Conservation (phyloP, 495 filamentous ascomycete genomes). For the Aspergillus baeticus region DNA sequence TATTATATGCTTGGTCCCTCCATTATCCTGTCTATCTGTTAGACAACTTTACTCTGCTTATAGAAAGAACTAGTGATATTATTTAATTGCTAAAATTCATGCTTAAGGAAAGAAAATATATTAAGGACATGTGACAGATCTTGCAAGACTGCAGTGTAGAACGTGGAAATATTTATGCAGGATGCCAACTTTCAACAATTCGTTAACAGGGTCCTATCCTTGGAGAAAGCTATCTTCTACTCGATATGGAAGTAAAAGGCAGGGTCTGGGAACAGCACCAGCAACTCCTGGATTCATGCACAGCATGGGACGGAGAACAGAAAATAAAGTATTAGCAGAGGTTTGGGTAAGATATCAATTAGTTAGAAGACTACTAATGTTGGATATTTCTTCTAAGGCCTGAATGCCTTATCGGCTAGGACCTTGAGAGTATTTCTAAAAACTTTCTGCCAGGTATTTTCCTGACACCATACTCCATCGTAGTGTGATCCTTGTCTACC, state of each 20-base stretch:
- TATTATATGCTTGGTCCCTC: constrained; percentile 27
- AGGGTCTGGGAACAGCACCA: background rate
- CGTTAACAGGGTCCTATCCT: constrained; percentile 8
- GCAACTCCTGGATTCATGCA: background rate
- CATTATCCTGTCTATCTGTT: constrained; percentile 29
- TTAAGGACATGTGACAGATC: constrained; percentile 22
- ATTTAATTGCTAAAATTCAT: constrained; percentile 29
- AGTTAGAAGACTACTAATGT: no score
- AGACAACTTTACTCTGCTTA: constrained; percentile 24
- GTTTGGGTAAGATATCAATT: background rate
- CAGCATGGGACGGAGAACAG: background rate
- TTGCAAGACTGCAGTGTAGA: constrained; percentile 23
- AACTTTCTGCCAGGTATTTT: no score
- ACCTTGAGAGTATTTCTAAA: no score
- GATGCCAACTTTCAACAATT: constrained; percentile 23
- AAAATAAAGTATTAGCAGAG: background rate
- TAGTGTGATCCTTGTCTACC: no score
- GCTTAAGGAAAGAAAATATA: constrained; percentile 28
- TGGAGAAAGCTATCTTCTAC: constrained; percentile 16
- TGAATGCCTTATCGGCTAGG: no score
- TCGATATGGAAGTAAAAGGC: constrained; percentile 15
- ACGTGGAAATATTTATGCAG: constrained; percentile 29
- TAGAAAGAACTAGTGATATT: constrained; percentile 29
- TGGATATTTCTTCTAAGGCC: no score
- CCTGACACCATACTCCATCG: no score